Evolutionary conservation across 345 rosid genomes (phyloP).

Genomic region (Mercurialis annua): DNA sequence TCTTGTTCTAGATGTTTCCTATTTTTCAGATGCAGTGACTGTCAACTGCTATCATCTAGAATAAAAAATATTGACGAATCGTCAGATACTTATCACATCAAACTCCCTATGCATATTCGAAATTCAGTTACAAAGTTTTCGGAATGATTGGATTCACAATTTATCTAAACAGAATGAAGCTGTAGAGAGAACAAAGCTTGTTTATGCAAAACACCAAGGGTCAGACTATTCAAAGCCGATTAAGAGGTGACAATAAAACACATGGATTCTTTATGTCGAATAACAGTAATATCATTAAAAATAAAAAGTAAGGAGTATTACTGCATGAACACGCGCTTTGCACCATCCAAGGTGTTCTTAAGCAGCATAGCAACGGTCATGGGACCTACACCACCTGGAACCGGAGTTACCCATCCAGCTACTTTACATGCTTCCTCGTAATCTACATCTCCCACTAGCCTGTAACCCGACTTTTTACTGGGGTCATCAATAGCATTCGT

Average conservation of each 20-base stretch:
- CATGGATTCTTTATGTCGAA: not conserved
- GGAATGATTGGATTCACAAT: no score
- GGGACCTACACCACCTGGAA: slow-evolving; percentile 97
- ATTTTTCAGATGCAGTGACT: not conserved
- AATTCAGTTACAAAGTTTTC: no score
- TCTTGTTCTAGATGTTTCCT: not conserved
- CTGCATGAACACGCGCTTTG: slow-evolving; percentile 56
- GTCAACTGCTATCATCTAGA: not conserved
- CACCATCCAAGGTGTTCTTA: slow-evolving; percentile 76
- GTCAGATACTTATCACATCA: not conserved
- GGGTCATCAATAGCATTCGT: slow-evolving; percentile 77
- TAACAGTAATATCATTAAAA: not conserved
- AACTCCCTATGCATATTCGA: not conserved
- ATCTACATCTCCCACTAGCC: slow-evolving; percentile 95
- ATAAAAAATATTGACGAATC: not conserved
- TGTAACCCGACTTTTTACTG: slow-evolving; percentile 69
- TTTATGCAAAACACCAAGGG: not conserved
- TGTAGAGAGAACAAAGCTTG: not conserved
- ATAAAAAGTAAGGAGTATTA: slow-evolving; percentile 7
- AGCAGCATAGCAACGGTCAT: slow-evolving; percentile 97
- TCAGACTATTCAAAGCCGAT: not conserved
- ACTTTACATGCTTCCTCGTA: slow-evolving; percentile 67
- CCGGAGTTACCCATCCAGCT: slow-evolving; percentile 85
- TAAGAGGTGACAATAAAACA: not conserved
- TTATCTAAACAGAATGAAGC: not conserved